These are phyloP conservation scores for Aegilops umbellulata DNA, from an alignment of 176 grass and related monocot species.

Conservation along the genomic window DNA sequence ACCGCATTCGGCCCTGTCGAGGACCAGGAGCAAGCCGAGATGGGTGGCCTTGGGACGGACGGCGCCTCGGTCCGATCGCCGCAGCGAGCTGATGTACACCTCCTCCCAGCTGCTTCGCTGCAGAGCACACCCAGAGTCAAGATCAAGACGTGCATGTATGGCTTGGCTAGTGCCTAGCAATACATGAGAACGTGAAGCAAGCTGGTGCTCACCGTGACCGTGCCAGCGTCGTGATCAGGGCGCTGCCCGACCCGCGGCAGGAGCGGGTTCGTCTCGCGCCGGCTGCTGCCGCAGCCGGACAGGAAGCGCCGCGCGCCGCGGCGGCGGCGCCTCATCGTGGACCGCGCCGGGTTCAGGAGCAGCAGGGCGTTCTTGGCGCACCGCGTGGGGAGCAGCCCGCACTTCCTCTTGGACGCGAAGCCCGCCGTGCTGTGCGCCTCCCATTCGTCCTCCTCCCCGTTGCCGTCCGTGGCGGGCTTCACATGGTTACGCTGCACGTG, in stretches of 20 bases:
- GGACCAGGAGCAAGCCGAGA: slow-evolving; percentile 35
- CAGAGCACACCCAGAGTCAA: neutral
- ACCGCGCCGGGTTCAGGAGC: slow-evolving; percentile 58
- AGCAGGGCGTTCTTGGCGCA: slow-evolving; percentile 50
- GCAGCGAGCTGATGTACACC: slow-evolving; percentile 52
- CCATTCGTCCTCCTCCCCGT: slow-evolving; percentile 25
- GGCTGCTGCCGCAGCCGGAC: neutral
- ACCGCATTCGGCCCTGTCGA: slow-evolving; percentile 20
- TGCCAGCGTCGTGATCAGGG: slow-evolving; percentile 15
- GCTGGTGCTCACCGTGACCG: neutral
- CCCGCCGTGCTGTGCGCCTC: slow-evolving; percentile 42
- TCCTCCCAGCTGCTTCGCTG: slow-evolving; percentile 77
- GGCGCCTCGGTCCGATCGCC: neutral
- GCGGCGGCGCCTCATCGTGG: slow-evolving; percentile 24
- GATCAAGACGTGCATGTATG: too few species aligned
- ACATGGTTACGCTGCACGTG: neutral
- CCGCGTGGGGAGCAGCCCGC: slow-evolving; percentile 56
- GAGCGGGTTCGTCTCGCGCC: neutral
- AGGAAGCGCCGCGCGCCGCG: neutral
- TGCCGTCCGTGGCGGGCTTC: neutral
- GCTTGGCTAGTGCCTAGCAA: too few species aligned
- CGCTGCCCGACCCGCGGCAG: slow-evolving; percentile 16
- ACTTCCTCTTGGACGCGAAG: slow-evolving; percentile 49
- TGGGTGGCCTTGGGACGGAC: slow-evolving; percentile 30
- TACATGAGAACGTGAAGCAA: too few species aligned